These are phyloP conservation scores for Calonectria pauciramosa DNA, from an alignment of 2,329 filamentous ascomycete genomes.

Conservation along the genomic window DNA sequence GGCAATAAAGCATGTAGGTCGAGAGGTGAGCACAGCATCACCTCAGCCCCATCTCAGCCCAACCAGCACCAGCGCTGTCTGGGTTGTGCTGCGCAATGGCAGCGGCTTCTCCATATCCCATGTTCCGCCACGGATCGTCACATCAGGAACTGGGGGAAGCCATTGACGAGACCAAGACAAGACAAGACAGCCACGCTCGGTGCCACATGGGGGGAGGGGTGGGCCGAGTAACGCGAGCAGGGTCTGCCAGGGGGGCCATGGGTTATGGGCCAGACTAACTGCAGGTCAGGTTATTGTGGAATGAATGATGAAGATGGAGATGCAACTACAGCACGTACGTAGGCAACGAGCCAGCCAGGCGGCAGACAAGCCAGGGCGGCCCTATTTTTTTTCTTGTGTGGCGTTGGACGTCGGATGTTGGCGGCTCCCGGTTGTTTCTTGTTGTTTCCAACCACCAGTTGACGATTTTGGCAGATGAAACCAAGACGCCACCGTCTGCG, in stretches of 20 bases:
- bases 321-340: neutral
- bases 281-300: conserved; percentile 18
- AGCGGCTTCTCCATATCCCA: conserved; percentile 12
- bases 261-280: conserved; percentile 6
- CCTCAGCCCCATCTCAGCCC: conserved; percentile 20
- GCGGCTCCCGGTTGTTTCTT: conserved; percentile 6
- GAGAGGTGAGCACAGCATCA: conserved; percentile 13
- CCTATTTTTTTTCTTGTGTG: neutral
- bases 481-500: neutral
- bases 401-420: neutral
- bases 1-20: conserved; percentile 4
- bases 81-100: conserved; percentile 7
- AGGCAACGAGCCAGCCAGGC: neutral
- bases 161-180: conserved; percentile 13
- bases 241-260: conserved; percentile 7
- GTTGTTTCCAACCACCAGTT: conserved; percentile 5
- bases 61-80: conserved; percentile 18
- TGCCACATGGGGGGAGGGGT: neutral
- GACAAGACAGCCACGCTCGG: conserved; percentile 16
- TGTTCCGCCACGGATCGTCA: conserved; percentile 26
- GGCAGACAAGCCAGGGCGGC: neutral
- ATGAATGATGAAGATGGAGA: conserved; percentile 10
- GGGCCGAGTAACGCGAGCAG: conserved; percentile 8
- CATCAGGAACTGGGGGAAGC: conserved; percentile 23
- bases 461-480: conserved; percentile 14